A percentile compares a stretch with the other conserved stretches of the same genome.
These are phyloP conservation scores for Blastosporella zonata DNA, from an alignment of 1,284 basidiomycete genomes.

Conservation along the genomic window DNA sequence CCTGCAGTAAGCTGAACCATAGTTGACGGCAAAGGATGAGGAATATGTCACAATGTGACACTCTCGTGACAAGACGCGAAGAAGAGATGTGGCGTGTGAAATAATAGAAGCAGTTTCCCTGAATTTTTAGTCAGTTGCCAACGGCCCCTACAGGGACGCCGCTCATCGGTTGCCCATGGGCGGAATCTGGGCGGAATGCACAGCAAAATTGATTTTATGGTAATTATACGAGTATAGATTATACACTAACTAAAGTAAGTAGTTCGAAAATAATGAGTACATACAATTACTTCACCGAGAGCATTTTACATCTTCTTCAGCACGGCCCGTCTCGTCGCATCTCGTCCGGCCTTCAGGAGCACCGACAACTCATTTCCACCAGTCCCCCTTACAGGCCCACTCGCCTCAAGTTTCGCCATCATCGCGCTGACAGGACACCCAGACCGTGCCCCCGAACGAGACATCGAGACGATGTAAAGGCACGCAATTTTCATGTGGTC, in stretches of 20 bases:
- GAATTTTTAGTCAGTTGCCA: background rate
- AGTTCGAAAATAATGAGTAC: slow-evolving; percentile 13
- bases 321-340: slow-evolving; percentile 75
- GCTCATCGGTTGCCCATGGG: background rate
- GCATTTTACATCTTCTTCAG: slow-evolving; percentile 34
- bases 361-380: slow-evolving; percentile 83
- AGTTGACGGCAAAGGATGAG: slow-evolving; percentile 7
- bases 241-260: slow-evolving; percentile 20
- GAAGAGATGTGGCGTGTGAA: slow-evolving; percentile 15
- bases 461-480: slow-evolving; percentile 80
- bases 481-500: slow-evolving; percentile 87
- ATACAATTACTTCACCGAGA: slow-evolving; percentile 10
- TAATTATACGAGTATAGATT: slow-evolving; percentile 12
- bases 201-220: slow-evolving; percentile 2
- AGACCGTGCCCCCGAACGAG: slow-evolving; percentile 45
- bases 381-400: slow-evolving; percentile 70
- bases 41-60: slow-evolving; percentile 19
- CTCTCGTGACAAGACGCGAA: slow-evolving; percentile 21
- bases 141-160: background rate
- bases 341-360: slow-evolving; percentile 84
- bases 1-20: slow-evolving; percentile 57
- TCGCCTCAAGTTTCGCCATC: slow-evolving; percentile 52
- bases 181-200: background rate
- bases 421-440: slow-evolving; percentile 53
- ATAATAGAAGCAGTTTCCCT: background rate